phyloP scores from a whole-genome alignment of 2,329 filamentous ascomycete genomes.

The Arthrobotrys conoides region DNA sequence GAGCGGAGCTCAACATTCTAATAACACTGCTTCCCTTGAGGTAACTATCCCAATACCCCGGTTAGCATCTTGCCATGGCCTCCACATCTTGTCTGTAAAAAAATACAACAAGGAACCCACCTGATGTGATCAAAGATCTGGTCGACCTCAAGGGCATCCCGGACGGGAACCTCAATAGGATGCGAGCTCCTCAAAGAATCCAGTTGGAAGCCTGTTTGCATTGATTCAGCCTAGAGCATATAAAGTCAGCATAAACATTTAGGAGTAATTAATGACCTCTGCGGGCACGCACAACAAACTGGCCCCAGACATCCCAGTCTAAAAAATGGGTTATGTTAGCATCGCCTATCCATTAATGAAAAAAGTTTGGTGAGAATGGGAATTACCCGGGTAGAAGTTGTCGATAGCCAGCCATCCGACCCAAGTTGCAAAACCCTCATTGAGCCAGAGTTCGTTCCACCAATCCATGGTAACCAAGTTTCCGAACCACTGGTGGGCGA shows the following conservation, averaged over 20 bases:
- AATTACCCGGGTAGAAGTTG: conserved; percentile 82
- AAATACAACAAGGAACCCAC: conserved; percentile 74
- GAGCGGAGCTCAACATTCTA: conserved; percentile 92
- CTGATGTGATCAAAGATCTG: conserved; percentile 98
- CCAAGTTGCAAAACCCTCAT: conserved; percentile 98
- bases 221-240: conserved; percentile 79
- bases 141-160: conserved; percentile 93
- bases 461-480: conserved; percentile 97
- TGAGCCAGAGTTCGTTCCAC: conserved; percentile 95
- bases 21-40: conserved; percentile 93
- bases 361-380: conserved; percentile 49
- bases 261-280: conserved; percentile 69
- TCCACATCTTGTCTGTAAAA: conserved; percentile 1
- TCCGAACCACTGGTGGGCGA: conserved; percentile 96
- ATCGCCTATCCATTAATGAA: background rate
- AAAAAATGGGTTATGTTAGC: conserved; percentile 43
- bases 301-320: conserved; percentile 98
- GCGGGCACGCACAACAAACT: conserved; percentile 82
- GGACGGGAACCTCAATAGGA: conserved; percentile 94
- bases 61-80: background rate
- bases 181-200: conserved; percentile 93
- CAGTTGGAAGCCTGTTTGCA: conserved; percentile 90
- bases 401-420: conserved; percentile 95
- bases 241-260: conserved; percentile 39
- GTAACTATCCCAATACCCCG: conserved; percentile 4